Base-by-base conservation (phyloP, 2,329 filamentous ascomycete genomes). In the Alternaria hordeiaustralica region DNA sequence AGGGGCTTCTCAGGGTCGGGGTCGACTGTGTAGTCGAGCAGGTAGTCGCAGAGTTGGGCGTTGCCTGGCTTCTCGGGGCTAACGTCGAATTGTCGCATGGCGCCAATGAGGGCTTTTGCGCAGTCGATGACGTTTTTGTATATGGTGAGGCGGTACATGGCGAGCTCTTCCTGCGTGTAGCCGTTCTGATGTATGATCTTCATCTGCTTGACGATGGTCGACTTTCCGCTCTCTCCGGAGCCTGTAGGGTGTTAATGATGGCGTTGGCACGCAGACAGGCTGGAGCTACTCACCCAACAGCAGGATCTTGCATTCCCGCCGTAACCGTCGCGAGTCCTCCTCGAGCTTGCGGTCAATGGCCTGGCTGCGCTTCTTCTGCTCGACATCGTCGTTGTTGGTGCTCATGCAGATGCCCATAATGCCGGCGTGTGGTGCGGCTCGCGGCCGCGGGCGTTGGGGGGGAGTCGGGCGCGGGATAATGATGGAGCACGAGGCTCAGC, bases 171-270 rank as follows among this genome's bases (percentile, higher is more conserved):
- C 71, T 93, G 89, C 11, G 93, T 94, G 82, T 99, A 99, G 65
- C 96, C 96, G 83, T 97, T 97, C 75, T 98, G 91, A 78, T 99
- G 96, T 77, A 99, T 98, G 74, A 99, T 99, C 84, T 98, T 99
- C 96, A 99, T 99, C 86, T 99, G 96, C 83, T 99, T 99, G 72
- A 99, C 96, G 75, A 99, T 98, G 10, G 96, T 99, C 62, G 96
- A 98, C 83, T 99, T 99, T 72, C 96, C 96, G 82, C 95, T 98
- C 84, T 99, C 96, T 70, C 96, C 96, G 70, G 96, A 98, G 70
- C 96, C 96, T 97, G 79, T 53, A 64, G 55, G 30, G 46, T 46
- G 73, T 80, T 79, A 80, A 77, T 25, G 28, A 33, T 20, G 11
- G 41, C 23, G 56, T 41, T 11, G 36, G 36, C 47, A 60, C 23